Evolutionary conservation across 1,284 basidiomycete species (phyloP).

Genomic region (Puccinia coronata): DNA sequence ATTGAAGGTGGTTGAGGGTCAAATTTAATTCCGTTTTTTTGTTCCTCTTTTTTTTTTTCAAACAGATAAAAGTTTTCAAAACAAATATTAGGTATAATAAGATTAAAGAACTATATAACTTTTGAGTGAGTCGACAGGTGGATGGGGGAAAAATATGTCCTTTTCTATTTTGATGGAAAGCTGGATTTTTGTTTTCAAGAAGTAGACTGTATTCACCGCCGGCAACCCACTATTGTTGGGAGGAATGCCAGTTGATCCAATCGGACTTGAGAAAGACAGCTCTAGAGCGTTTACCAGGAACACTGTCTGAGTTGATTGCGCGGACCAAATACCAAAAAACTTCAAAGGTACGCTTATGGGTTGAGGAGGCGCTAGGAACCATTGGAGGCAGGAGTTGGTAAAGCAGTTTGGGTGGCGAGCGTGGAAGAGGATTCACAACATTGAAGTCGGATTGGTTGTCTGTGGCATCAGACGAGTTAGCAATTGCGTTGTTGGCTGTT

Average conservation of each 20-base stretch:
- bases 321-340: conserved; percentile 47
- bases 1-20: too few species aligned
- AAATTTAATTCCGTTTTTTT: too few species aligned
- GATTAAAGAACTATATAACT: too few species aligned
- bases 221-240: neutral
- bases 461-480: neutral
- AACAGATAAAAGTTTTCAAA: too few species aligned
- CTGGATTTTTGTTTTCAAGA: too few species aligned
- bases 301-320: conserved; percentile 36
- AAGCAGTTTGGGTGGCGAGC: neutral
- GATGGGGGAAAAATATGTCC: too few species aligned
- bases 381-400: conserved; percentile 4
- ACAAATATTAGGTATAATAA: too few species aligned
- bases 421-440: neutral
- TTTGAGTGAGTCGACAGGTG: too few species aligned
- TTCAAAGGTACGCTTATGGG: neutral
- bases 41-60: too few species aligned
- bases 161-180: too few species aligned
- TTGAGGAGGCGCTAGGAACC: conserved; percentile 11
- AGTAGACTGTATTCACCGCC: neutral
- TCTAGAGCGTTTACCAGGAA: conserved; percentile 30
- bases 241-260: conserved; percentile 21
- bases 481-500: neutral
- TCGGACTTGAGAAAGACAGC: conserved; percentile 32
- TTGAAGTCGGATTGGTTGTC: neutral